These are phyloP conservation scores for Solanum hybrid DNA, from an alignment of 305 asterid genomes.

Conservation along the genomic window DNA sequence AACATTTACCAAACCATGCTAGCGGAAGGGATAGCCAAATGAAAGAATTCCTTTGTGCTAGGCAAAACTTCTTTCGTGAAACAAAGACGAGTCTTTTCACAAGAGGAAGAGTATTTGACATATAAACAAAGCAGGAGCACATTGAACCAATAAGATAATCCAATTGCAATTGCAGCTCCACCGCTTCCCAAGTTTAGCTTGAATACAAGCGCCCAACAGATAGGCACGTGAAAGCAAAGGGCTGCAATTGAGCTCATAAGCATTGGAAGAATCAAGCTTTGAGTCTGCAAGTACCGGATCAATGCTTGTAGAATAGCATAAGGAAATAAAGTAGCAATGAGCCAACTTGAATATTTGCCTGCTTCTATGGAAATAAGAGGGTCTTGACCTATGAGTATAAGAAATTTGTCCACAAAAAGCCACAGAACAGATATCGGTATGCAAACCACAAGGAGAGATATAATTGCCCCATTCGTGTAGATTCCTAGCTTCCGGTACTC, in stretches of 20 bases:
- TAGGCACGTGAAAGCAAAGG: conserved; percentile 29
- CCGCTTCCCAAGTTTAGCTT: conserved; percentile 26
- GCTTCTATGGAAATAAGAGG: conserved; percentile 49
- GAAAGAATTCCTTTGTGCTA: conserved; percentile 29
- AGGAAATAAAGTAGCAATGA: conserved; percentile 52
- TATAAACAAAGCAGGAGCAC: conserved; percentile 33
- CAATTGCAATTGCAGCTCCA: conserved; percentile 44
- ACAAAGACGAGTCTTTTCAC: conserved; percentile 19
- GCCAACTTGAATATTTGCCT: conserved; percentile 33
- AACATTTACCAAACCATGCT: conserved; percentile 44
- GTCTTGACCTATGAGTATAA: conserved; percentile 38
- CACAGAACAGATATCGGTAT: conserved; percentile 44
- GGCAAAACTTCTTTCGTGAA: conserved; percentile 23
- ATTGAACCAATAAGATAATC: conserved; percentile 36
- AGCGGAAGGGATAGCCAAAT: conserved; percentile 43
- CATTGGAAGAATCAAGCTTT: conserved; percentile 56
- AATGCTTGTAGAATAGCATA: conserved; percentile 52
- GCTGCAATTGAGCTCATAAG: conserved; percentile 34
- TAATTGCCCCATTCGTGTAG: conserved; percentile 32
- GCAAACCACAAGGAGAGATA: conserved; percentile 42
- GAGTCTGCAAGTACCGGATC: conserved; percentile 56
- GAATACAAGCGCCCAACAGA: conserved; percentile 48
- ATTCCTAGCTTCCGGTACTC: conserved; percentile 36
- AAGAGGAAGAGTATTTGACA: conserved; percentile 28
- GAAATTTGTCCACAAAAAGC: conserved; percentile 37